A percentile compares a stretch with the other conserved stretches of the same genome.
These are phyloP conservation scores for Sphagnum tenellum DNA, from an alignment of 225 moss, liverwort and hornwort species.

Conservation along the genomic window DNA sequence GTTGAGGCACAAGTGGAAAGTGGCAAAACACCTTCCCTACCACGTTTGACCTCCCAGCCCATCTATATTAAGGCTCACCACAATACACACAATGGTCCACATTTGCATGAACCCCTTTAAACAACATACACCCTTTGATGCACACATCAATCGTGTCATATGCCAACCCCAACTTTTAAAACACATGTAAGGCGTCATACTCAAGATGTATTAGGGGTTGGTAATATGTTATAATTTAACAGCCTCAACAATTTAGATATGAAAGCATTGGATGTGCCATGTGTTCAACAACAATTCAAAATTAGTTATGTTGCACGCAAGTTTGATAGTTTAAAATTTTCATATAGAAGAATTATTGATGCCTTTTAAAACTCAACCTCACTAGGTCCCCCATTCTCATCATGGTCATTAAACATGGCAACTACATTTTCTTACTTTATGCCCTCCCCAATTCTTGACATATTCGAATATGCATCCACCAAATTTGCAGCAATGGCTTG, in stretches of 20 bases:
- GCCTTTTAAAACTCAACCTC: too few species aligned
- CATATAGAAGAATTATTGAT: too few species aligned
- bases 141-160: slow-evolving; percentile 1
- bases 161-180: neutral
- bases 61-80: neutral
- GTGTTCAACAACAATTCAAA: neutral
- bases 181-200: neutral
- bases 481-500: too few species aligned
- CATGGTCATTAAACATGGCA: too few species aligned
- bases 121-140: neutral
- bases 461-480: too few species aligned
- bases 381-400: too few species aligned
- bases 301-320: neutral
- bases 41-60: neutral
- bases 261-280: neutral
- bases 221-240: neutral
- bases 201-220: neutral
- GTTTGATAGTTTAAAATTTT: too few species aligned
- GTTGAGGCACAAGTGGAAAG: neutral
- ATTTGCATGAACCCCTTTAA: neutral
- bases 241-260: neutral
- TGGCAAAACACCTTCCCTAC: neutral
- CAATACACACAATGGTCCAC: neutral
- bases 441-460: too few species aligned
- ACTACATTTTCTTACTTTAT: too few species aligned